Base-by-base conservation (phyloP, 495 filamentous ascomycete species). In the Hypoxylon trugodes region DNA sequence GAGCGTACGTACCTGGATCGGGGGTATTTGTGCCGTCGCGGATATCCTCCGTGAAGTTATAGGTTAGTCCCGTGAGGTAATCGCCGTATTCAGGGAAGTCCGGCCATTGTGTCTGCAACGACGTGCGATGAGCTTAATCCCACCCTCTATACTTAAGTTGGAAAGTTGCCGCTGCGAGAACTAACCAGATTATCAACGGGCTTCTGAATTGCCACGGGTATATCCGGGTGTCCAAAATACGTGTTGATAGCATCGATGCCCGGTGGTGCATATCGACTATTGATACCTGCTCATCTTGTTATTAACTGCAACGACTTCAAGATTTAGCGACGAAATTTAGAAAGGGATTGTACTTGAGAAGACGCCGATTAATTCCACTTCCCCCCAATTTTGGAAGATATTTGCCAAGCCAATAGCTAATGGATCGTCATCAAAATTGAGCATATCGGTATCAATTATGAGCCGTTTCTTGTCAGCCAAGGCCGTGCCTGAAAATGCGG, bases 41-140 rank as follows among this genome's bases (percentile, higher is more conserved):
- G 26, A 77, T 74, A 30, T 82, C 73, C 48, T 82, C 73, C 0
- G 71, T 68, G 15, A 82, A 77, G 13, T 73, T 74, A 36, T 81
- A 73, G 2, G 78, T 74, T 15, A 84, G 69, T 18, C 77, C 80
- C 4, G 75, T 76, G 9, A 84, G 35, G 24, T 69, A 73, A 6
- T 66, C 69, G 1, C 57, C 66, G 24, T 40, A 69, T n/a, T 60
- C 49, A 1, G 67, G 52, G 26, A 59, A 35, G 0, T 68, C 56
- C 2, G 71, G 69, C 47, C 61, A 62, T 40, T 58, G 45, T 3
- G 67, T 73, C 69, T 72, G 45, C 6, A 8, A 12, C 26, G 35
- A 7, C 46, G 12, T 33, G 12, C 12, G 16, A 40, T 58, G 13
- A 65, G 28, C 32, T 45, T 30, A 24, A 52, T 30, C 2, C 26